Conservation (phyloP, 192 early-diverging fungal genomes). For the Martensiomyces pterosporus region DNA sequence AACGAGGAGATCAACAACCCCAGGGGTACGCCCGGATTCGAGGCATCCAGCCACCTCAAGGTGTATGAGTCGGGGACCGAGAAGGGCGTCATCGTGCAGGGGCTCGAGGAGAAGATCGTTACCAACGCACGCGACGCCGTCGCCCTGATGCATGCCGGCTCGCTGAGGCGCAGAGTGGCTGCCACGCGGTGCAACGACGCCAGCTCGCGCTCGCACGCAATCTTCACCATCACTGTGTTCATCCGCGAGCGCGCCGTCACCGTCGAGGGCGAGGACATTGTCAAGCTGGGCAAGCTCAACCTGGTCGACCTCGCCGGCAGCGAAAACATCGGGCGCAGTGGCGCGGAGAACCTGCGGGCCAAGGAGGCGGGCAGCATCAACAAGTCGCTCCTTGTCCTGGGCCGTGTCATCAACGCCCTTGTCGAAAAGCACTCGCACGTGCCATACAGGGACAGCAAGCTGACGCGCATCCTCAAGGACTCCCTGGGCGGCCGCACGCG, state of each 20-base stretch:
- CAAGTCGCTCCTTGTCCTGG: slow-evolving; percentile 67
- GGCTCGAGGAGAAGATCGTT: slow-evolving; percentile 75
- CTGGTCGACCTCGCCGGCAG: slow-evolving; percentile 95
- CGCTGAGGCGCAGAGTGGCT: slow-evolving; percentile 71
- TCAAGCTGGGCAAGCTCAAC: slow-evolving; percentile 94
- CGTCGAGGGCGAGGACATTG: slow-evolving; percentile 76
- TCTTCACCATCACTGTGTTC: slow-evolving; percentile 87
- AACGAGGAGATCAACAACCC: slow-evolving; percentile 3
- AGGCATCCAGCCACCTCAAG: slow-evolving; percentile 43
- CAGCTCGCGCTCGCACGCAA: slow-evolving; percentile 90
- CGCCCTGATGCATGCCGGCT: slow-evolving; percentile 63
- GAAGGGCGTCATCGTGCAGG: slow-evolving; percentile 73
- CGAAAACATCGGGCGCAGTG: slow-evolving; percentile 88
- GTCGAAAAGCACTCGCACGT: slow-evolving; percentile 60
- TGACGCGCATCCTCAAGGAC: slow-evolving; percentile 88
- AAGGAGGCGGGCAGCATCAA: slow-evolving; percentile 92
- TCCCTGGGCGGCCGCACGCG: slow-evolving; percentile 86
- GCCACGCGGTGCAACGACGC: slow-evolving; percentile 87
- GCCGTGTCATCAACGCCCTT: slow-evolving; percentile 66
- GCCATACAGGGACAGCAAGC: slow-evolving; percentile 80
- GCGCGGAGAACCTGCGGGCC: slow-evolving; percentile 75
- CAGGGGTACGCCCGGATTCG: too few species aligned
- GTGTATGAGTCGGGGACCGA: slow-evolving; percentile 69
- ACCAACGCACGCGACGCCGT: slow-evolving; percentile 73
- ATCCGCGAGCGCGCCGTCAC: slow-evolving; percentile 65